Evolutionary conservation across 148 eudicot genomes (phyloP), one percentile per base, ranked within the genome.

Genomic region (Rhododendron simsii): DNA sequence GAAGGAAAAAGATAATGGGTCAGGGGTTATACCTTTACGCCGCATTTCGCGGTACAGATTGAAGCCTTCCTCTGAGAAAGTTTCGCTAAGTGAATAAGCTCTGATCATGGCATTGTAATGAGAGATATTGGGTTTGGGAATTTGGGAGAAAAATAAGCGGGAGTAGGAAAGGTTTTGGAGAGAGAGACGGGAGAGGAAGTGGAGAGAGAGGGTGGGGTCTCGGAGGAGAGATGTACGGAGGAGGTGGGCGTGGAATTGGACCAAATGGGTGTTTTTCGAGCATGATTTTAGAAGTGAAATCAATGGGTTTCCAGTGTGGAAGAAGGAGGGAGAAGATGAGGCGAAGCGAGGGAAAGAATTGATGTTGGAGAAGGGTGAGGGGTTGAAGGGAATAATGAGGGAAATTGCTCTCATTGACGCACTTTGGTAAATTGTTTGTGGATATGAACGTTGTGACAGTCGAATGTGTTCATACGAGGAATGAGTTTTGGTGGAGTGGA

Each of bases 231-330:
- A 45, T 35, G 89, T 82, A 12, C 90, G 87, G 84, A 93, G 78
- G 87, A 94, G 91, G 30, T 92, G 92, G 86, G 94, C 86, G 59
- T 94, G 97, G 80, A 94, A 75, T 90, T 94, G 94, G 35, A 77
- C 90, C 10, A 94, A 85, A 35, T 90, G 95, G 87, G 87, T 18
- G 33, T 75, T 73, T 23, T 28, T 44, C 11, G 86, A 85, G 80
- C 86, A 89, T 79, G 94, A 90, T 86, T 91, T 90, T 28, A 93
- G 71, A 78, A 92, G 90, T 11, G 89, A 81, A 26, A 83, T 89
- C 21, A 84, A 59, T 41, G 50, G 33, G 77, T n/a, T 89, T 23
- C 80, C 86, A 63, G 30, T 9, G 63, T 14, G 45, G 30, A n/a
- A 78, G 85, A 37, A 37, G 37, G 85, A 76, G n/a, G 77, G 20